Conservation (phyloP, 306 rosid species). For the Trifolium dubium region DNA sequence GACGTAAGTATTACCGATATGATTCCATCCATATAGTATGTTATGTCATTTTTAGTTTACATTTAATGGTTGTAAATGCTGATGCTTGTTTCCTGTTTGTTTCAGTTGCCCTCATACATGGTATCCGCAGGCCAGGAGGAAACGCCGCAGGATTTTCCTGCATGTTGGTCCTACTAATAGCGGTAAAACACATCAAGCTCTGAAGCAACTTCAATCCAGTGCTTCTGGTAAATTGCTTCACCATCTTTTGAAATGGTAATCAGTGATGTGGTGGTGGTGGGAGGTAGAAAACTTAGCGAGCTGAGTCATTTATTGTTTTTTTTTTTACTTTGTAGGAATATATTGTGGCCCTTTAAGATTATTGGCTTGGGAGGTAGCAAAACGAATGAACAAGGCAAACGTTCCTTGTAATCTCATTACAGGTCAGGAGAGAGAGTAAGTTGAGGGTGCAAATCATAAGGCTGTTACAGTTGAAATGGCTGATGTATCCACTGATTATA, state of each 20-base stretch:
- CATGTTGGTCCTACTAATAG: slow-evolving; percentile 98
- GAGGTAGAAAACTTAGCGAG: slow-evolving; percentile 20
- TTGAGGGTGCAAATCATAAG: slow-evolving; percentile 86
- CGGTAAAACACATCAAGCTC: slow-evolving; percentile 90
- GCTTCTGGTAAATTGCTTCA: slow-evolving; percentile 69
- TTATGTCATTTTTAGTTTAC: slow-evolving; percentile 22
- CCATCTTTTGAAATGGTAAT: slow-evolving; percentile 23
- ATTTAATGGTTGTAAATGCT: slow-evolving; percentile 5
- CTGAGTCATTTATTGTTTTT: background rate
- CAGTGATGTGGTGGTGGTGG: slow-evolving; percentile 16
- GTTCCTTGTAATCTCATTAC: slow-evolving; percentile 88
- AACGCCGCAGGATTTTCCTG: slow-evolving; percentile 76
- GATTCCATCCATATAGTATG: too few relatives aligned
- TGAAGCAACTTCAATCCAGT: slow-evolving; percentile 81
- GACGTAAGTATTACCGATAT: slow-evolving; percentile 83
- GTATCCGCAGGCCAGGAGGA: slow-evolving; percentile 88
- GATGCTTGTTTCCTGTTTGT: slow-evolving; percentile 38
- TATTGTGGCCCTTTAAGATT: slow-evolving; percentile 97
- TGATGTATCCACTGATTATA: slow-evolving; percentile 70
- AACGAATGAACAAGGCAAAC: slow-evolving; percentile 88
- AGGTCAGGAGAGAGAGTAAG: slow-evolving; percentile 89
- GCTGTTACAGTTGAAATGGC: slow-evolving; percentile 99
- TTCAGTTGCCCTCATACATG: slow-evolving; percentile 87
- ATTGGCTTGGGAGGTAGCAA: slow-evolving; percentile 97
- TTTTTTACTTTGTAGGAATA: slow-evolving; percentile 63